Evolutionary conservation across 2,329 filamentous ascomycete species (phyloP), one percentile per base, ranked within the genome.

Genomic region (Xylaria digitata): DNA sequence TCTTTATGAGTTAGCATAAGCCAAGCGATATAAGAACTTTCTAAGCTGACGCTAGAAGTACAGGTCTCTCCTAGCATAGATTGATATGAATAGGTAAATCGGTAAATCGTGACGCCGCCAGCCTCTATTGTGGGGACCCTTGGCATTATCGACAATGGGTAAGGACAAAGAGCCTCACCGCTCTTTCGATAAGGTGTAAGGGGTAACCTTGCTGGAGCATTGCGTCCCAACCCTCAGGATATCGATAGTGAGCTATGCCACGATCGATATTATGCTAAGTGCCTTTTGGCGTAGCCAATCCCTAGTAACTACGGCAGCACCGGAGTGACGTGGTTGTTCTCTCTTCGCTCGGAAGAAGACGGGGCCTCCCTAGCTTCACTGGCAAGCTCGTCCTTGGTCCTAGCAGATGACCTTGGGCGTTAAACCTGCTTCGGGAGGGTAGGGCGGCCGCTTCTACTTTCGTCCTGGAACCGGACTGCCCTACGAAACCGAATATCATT

Each of bases 231-330:
- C 50, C 66, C 34, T 55, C 40, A 40, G 52, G 57, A 52, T 60
- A 63, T 34, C 69, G 32, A 68, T 40, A 63, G 42, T 45, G 57
- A 65, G 62, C 53, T 57, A 67, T 66, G 67, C 67, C 72, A 69
- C 70, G 56, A 57, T 58, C 70, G 56, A 57, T 58, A 48, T 49
- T 30, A 37, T 53, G 40, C 53, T 66, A 66, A n/a, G 45, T 40
- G 46, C 37, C 37, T 61, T 65, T 61, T 30, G 37, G 56, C 40
- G 52, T 57, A 40, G 40, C n/a, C 19, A 52, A 43, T 60, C 13
- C 42, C 26, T 23, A 19, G 26, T n/a, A 19, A 50, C 49, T 43
- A 17, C 23, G 37, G 53, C 58, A 58, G 6, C 48, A 48, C 21
- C 48, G n/a, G 54, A 48, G 60, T 66, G 60, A 63, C 54, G 60